Evolutionary conservation across 2,329 filamentous ascomycete species (phyloP).

Genomic region (Tolypocladium cylindrosporum): DNA sequence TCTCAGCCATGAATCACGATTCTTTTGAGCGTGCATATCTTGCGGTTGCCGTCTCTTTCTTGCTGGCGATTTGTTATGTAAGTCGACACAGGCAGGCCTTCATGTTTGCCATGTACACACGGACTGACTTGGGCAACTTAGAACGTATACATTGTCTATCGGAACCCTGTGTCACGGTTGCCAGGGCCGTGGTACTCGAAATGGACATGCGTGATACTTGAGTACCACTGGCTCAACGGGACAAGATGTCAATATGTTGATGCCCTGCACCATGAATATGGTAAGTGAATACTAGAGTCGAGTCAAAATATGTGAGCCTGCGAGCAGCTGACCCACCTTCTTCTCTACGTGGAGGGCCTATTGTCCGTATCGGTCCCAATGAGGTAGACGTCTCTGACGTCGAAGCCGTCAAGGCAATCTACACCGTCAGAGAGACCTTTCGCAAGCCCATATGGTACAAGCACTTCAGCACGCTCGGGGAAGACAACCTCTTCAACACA

Average conservation of each 20-base stretch:
- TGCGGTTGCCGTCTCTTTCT: not conserved
- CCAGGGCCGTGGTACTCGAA: slow-evolving; percentile 7
- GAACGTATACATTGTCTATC: not conserved
- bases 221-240: slow-evolving; percentile 1
- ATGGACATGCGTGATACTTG: slow-evolving; percentile 1
- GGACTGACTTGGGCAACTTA: not conserved
- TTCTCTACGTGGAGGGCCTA: slow-evolving; percentile 6
- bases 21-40: not conserved
- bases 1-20: not conserved
- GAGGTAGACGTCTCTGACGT: slow-evolving; percentile 12
- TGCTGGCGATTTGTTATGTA: not conserved
- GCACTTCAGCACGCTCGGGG: slow-evolving; percentile 7
- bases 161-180: not conserved
- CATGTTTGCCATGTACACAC: too few relatives aligned
- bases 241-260: slow-evolving; percentile 9
- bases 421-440: slow-evolving; percentile 15
- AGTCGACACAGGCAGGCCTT: not conserved
- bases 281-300: not conserved
- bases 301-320: too few relatives aligned
- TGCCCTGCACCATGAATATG: slow-evolving; percentile 12
- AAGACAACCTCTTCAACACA: slow-evolving; percentile 26
- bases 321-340: not conserved
- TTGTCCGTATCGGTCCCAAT: slow-evolving; percentile 13
- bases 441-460: slow-evolving; percentile 13
- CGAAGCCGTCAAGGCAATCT: slow-evolving; percentile 18